Percentiles rank a stretch among this genome's conserved stretches.
These are phyloP conservation scores for Hypomontagnella submonticulosa DNA, from an alignment of 495 filamentous ascomycete species.

Conservation along the genomic window DNA sequence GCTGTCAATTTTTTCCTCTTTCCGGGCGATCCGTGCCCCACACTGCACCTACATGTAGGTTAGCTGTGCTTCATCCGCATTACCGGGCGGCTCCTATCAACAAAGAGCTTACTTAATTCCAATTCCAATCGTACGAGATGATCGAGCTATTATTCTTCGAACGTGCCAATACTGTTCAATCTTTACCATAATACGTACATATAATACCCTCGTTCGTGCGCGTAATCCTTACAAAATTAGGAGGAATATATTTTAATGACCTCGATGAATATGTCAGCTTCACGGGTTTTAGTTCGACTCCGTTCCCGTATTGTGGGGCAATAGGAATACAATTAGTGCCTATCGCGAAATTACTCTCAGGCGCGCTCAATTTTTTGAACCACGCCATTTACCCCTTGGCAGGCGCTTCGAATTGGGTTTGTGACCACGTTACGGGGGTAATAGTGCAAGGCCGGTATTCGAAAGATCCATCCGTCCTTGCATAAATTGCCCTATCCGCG, in stretches of 20 bases:
- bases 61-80: not conserved
- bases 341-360: constrained; percentile 28
- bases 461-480: constrained; percentile 27
- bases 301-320: constrained; percentile 17
- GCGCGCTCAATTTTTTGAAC: constrained; percentile 25
- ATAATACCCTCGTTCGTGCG: too few species aligned
- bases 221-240: too few species aligned
- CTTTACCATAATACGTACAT: too few species aligned
- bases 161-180: too few species aligned
- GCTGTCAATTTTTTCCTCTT: constrained; percentile 18
- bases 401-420: constrained; percentile 30
- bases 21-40: constrained; percentile 41
- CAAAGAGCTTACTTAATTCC: too few species aligned
- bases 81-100: too few species aligned
- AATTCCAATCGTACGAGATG: too few species aligned
- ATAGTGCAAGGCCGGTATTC: constrained; percentile 16
- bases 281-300: not conserved
- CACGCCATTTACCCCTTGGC: constrained; percentile 41
- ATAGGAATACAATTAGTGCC: constrained; percentile 5
- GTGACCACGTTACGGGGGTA: constrained; percentile 28
- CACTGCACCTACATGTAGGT: not conserved
- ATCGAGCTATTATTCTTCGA: too few species aligned
- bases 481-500: constrained; percentile 22
- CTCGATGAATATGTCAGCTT: not conserved
- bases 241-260: too few species aligned